A percentile compares a stretch with the other conserved stretches of the same genome.
phyloP scores from a whole-genome alignment of 1,284 basidiomycete genomes.

The Somion occarium region DNA sequence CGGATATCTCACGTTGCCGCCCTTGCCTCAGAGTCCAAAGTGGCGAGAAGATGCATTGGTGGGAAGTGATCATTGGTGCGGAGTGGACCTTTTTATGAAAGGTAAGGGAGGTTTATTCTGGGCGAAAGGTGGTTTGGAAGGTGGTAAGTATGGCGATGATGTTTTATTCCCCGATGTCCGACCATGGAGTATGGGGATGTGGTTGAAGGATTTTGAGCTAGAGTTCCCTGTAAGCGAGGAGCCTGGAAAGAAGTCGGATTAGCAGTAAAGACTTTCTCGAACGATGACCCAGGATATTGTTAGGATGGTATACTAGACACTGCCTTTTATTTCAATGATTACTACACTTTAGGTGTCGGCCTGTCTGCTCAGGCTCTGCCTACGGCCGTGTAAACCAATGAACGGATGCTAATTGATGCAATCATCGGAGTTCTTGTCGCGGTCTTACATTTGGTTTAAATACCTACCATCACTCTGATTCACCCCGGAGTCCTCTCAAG shows the following conservation, averaged over 20 bases:
- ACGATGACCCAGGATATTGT: too few species aligned
- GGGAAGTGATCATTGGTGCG: slow-evolving; percentile 9
- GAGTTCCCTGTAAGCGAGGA: slow-evolving; percentile 7
- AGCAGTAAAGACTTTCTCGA: too few species aligned
- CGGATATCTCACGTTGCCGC: slow-evolving; percentile 4
- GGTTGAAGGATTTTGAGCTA: slow-evolving; percentile 12
- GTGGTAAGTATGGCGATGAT: slow-evolving; percentile 8
- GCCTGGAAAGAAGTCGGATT: slow-evolving; percentile 7
- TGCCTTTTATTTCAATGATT: too few species aligned
- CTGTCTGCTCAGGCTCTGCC: too few species aligned
- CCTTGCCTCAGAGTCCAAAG: slow-evolving; percentile 10
- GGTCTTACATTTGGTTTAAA: too few species aligned
- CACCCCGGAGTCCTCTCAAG: too few species aligned
- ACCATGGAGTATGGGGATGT: slow-evolving; percentile 9
- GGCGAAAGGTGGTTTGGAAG: slow-evolving; percentile 9
- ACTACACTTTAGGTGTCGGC: too few species aligned
- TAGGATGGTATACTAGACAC: too few species aligned
- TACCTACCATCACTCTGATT: too few species aligned
- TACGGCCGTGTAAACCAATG: too few species aligned
- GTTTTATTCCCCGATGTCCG: slow-evolving; percentile 10
- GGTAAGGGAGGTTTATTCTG: slow-evolving; percentile 11
- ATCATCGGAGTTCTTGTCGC: too few species aligned
- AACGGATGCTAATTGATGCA: too few species aligned
- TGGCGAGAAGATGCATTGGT: slow-evolving; percentile 10
- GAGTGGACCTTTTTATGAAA: slow-evolving; percentile 5